A percentile compares a stretch with the other conserved stretches of the same genome.
phyloP scores from a whole-genome alignment of 2,329 filamentous ascomycete species.

The Hymenoscyphus scutula region DNA sequence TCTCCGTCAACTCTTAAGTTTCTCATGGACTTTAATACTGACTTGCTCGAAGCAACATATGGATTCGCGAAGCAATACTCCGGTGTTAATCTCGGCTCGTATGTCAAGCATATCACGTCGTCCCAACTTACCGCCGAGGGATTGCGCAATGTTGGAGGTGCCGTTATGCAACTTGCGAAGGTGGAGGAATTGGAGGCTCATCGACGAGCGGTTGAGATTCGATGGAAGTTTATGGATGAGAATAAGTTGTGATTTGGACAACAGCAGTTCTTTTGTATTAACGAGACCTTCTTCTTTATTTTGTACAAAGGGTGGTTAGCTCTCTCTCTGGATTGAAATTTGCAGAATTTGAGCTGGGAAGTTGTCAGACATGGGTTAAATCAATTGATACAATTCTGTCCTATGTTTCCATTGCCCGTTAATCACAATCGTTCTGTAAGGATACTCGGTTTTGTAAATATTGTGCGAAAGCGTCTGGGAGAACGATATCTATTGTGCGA shows the following conservation, averaged over 20 bases:
- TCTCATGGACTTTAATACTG: too few relatives aligned
- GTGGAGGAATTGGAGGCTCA: conserved; percentile 96
- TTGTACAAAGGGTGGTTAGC: too few relatives aligned
- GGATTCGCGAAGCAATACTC: conserved; percentile 99
- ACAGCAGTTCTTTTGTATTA: not conserved
- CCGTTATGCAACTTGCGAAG: conserved; percentile 92
- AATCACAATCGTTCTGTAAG: too few relatives aligned
- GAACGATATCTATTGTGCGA: too few relatives aligned
- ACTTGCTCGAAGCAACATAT: conserved; percentile 70
- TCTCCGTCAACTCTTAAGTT: not conserved
- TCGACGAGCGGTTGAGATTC: conserved; percentile 67
- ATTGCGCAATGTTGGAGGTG: conserved; percentile 76
- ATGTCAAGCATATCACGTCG: conserved; percentile 97
- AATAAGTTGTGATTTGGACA: conserved; percentile 27
- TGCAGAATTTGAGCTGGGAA: too few relatives aligned
- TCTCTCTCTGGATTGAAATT: too few relatives aligned
- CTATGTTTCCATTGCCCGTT: too few relatives aligned
- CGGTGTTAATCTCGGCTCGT: conserved; percentile 92
- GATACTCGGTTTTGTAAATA: too few relatives aligned
- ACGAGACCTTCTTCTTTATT: too few relatives aligned
- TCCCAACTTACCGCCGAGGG: conserved; percentile 85
- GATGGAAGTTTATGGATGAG: conserved; percentile 49
- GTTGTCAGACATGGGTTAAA: too few relatives aligned
- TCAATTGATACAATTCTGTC: too few relatives aligned
- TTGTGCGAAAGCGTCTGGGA: too few relatives aligned